phyloP scores from a whole-genome alignment of 164 flowering plant species.

The Santalum album region DNA sequence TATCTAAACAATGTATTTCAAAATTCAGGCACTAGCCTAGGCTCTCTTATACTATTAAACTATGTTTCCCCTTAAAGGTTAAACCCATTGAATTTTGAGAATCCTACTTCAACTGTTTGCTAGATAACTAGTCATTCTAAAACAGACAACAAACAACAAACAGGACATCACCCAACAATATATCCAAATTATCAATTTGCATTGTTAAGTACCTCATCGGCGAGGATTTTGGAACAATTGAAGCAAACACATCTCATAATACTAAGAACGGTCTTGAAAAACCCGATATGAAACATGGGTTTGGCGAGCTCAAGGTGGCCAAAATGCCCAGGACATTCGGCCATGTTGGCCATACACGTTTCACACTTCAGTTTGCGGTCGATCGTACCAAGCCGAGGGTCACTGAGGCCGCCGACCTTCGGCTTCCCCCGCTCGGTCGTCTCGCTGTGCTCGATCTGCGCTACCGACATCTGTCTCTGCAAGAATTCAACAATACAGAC shows the following conservation, averaged over 20 bases:
- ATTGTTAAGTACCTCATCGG: constrained; percentile 57
- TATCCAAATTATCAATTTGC: too few species aligned
- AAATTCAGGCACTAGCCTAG: too few species aligned
- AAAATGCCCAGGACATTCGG: constrained; percentile 97
- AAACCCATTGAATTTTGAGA: too few species aligned
- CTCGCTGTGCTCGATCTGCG: constrained; percentile 87
- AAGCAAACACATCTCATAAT: constrained; percentile 93
- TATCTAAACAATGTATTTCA: too few species aligned
- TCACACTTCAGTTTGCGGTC: constrained; percentile 95
- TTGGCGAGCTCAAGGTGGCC: constrained; percentile 98
- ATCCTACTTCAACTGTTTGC: too few species aligned
- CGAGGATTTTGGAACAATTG: constrained; percentile 91
- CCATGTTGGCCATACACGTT: constrained; percentile 95
- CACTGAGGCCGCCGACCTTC: constrained; percentile 76
- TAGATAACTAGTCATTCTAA: too few species aligned
- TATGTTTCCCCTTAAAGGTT: too few species aligned
- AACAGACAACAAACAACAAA: too few species aligned
- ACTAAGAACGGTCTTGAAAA: constrained; percentile 78
- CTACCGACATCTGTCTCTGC: constrained; percentile 99
- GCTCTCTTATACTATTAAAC: too few species aligned
- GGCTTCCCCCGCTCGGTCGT: constrained; percentile 97
- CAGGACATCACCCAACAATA: too few species aligned
- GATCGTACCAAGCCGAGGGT: constrained; percentile 84
- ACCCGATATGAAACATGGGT: constrained; percentile 96
- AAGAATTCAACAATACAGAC: not conserved